Base-by-base conservation (phyloP, 495 filamentous ascomycete species). In the Penicillium pulvis region DNA sequence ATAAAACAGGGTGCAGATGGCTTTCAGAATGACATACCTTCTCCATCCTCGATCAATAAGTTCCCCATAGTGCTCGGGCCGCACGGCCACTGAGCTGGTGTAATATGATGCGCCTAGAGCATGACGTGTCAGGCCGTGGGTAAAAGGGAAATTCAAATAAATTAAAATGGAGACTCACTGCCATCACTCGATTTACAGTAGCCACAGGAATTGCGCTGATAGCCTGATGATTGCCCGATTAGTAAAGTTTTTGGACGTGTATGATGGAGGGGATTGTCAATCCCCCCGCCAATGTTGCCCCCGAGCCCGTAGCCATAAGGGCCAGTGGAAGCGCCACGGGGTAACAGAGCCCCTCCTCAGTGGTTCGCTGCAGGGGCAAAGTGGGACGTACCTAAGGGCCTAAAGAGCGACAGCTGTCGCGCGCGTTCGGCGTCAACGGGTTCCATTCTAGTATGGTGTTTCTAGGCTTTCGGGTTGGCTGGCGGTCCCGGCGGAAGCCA, bases 11-110 rank as follows among this genome's bases (percentile, higher is more conserved):
- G 23, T 28, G 51, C n/a, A 10, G 10, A 33, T 50, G 23, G 43
- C 16, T 8, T 31, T 31, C 42, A n/a, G 51, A 28, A 50, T 39
- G 44, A 26, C 65, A 61, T 65, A 97, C 75, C 94, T 83, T 74
- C 94, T 85, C 93, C 93, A 98, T 61, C 92, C 93, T 55, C 90
- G 85, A 75, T 96, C 85, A 55, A 97, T 76, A 12, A 98, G 82
- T 52, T 73, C 73, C 67, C 96, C 90, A 72, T 98, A 98, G 70
- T 90, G 84, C 9, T 74, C 76, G 24, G 87, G 82, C 42, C 79
- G 84, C 71, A 98, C 77, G 56, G 83, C 83, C 30, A 83, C 78
- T 28, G 90, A 82, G 46, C 80, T 80, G 62, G 89, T 83, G 77
- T 92, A 97, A 75, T 95, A 95, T 52, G 88, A 90, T 68, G 84